Evolutionary conservation across 306 rosid species (phyloP).

Genomic region (Luffa acutangula): DNA sequence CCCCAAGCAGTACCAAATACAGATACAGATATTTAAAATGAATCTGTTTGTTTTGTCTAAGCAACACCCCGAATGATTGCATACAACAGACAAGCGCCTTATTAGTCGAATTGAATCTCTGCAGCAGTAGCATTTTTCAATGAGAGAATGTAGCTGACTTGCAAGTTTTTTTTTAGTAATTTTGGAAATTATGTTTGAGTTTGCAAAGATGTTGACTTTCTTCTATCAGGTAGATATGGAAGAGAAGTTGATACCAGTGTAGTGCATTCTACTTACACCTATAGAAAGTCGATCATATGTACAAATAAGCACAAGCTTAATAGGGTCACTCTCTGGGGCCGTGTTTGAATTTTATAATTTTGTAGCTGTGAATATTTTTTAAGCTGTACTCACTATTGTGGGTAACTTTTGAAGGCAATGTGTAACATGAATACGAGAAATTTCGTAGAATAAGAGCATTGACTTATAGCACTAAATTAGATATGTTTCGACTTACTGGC

Average conservation of each 20-base stretch:
- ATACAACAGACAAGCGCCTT: background rate
- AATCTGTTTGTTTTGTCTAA: background rate
- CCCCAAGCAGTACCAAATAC: background rate
- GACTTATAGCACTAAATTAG: no score
- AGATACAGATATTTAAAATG: background rate
- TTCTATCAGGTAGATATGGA: background rate
- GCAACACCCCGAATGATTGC: background rate
- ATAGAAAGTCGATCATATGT: background rate
- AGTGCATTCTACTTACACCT: background rate
- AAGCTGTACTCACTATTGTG: background rate
- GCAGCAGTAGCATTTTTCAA: background rate
- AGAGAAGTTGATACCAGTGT: background rate
- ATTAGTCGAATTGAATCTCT: background rate
- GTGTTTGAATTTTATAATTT: background rate
- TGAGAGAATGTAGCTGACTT: background rate
- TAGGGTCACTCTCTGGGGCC: background rate
- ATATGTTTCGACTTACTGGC: no score
- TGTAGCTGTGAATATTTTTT: background rate
- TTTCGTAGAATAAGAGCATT: no score
- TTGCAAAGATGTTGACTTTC: background rate
- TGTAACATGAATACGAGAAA: no score
- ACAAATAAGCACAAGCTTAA: background rate
- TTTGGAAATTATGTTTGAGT: background rate
- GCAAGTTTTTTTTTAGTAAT: background rate
- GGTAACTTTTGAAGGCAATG: no score